Conservation (phyloP, 768 basidiomycete species). For the Tricholomella constricta region DNA sequence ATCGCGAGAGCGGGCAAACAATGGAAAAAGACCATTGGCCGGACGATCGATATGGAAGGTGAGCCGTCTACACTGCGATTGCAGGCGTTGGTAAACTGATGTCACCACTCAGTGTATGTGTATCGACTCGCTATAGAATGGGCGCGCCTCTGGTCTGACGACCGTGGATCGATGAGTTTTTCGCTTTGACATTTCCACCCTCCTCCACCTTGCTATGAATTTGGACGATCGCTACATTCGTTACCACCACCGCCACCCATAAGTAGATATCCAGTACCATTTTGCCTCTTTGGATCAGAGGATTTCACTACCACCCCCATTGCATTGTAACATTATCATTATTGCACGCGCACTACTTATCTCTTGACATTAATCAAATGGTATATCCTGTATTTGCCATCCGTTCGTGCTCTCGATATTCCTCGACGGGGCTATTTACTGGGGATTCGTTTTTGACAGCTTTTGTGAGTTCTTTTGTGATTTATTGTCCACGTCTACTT, state of each 20-base stretch:
- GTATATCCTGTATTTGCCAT: not conserved
- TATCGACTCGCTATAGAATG: conserved; percentile 89
- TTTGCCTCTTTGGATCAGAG: not conserved
- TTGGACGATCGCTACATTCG: not conserved
- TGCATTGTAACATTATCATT: not conserved
- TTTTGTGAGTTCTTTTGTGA: too few relatives aligned
- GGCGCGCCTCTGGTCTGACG: conserved; percentile 81
- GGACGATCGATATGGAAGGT: conserved; percentile 94
- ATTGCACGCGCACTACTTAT: not conserved
- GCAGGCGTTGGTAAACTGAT: not conserved
- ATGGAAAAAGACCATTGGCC: conserved; percentile 85
- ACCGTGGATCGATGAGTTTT: conserved; percentile 67
- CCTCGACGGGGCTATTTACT: too few relatives aligned
- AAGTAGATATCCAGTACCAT: not conserved
- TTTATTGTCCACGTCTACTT: too few relatives aligned
- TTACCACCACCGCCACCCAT: not conserved
- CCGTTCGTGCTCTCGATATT: not conserved
- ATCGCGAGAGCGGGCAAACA: conserved; percentile 92
- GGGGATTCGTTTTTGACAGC: too few relatives aligned
- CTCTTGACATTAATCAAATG: not conserved
- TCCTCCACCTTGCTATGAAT: not conserved
- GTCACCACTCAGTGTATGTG: conserved; percentile 66
- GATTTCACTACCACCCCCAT: not conserved
- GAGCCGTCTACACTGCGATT: conserved; percentile 24
- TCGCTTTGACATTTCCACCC: conserved; percentile 8